Conservation (phyloP, 2,329 filamentous ascomycete species). For the Talaromyces sp. region DNA sequence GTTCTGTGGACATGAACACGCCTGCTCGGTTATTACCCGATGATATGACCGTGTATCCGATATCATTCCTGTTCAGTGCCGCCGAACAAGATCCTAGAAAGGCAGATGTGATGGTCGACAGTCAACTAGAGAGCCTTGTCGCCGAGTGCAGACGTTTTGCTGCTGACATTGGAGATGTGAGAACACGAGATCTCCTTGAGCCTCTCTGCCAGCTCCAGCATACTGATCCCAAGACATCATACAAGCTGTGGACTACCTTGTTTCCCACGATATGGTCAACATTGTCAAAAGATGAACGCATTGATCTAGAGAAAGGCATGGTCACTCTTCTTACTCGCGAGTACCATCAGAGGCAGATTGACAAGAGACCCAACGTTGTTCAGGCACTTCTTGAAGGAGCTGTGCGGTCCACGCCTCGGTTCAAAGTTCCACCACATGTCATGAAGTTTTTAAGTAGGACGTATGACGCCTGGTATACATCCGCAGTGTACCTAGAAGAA, state of each 20-base stretch:
- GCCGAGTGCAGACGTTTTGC: conserved; percentile 78
- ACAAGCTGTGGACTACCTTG: conserved; percentile 83
- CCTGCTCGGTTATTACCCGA: conserved; percentile 73
- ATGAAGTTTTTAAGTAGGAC: conserved; percentile 93
- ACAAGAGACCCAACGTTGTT: conserved; percentile 92
- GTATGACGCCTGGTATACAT: conserved; percentile 97
- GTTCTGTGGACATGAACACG: conserved; percentile 82
- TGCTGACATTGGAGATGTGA: conserved; percentile 77
- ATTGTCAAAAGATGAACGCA: conserved; percentile 78
- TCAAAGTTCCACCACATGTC: conserved; percentile 91
- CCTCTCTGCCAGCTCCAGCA: conserved; percentile 91
- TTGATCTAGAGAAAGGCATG: conserved; percentile 85
- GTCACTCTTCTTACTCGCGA: conserved; percentile 91
- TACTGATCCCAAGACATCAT: conserved; percentile 73
- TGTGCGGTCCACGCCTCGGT: conserved; percentile 76
- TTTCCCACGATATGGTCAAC: conserved; percentile 95
- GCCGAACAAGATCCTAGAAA: conserved; percentile 68
- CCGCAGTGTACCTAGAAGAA: conserved; percentile 83
- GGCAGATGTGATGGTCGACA: conserved; percentile 69
- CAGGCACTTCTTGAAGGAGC: conserved; percentile 87
- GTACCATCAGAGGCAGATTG: conserved; percentile 89
- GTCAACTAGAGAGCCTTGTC: conserved; percentile 76
- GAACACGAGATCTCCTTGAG: conserved; percentile 82
- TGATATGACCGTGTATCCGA: conserved; percentile 75
- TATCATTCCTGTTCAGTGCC: conserved; percentile 68